Base-by-base conservation (phyloP, 306 rosid genomes). In the Purshia tridentata region DNA sequence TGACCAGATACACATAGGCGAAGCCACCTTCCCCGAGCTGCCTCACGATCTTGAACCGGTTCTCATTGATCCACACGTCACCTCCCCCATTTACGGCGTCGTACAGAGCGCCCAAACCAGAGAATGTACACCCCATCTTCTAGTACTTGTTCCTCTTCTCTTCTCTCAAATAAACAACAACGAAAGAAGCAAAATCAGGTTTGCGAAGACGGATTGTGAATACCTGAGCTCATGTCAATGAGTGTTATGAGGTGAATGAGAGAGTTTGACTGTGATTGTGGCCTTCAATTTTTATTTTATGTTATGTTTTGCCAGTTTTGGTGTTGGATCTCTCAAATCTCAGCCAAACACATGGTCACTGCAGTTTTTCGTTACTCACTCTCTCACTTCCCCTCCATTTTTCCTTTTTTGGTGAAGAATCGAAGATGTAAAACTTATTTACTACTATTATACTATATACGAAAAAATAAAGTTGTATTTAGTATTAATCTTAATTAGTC, bases 1-100 rank as follows among this genome's bases (percentile, higher is more conserved):
- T 91, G 79, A 95, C 96, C 66, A 95, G 78, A 77, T 68, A 95
- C 58, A 91, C 98, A 39, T 63, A 91, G 62, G 99, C 95, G 82
- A 91, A 91, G n/a, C 96, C 99, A 54, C 99, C 99, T 85, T 95
- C 99, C 2, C 97, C 99, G 73, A 95, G 99, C 88, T 91, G 97
- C 82, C 97, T 81, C 20, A 95, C 77, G 83, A 95, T 78, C 75
- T 82, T 91, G 93, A 95, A 91, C 8, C 99, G 88, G 56, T 80
- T 91, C 54, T 95, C 99, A 52, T 95, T 95, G 97, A 95, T 95
- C 99, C 99, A 95, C 0, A 90, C 92, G 58, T 95, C 99, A 0
- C 93, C 98, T 41, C 93, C 98, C n/a, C 97, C 96, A 75, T 95
- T 91, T 0, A 90, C 98, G 55, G 99, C 88, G 56, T 90, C 97